Evolutionary conservation across 1,284 basidiomycete genomes (phyloP), one percentile per base, ranked within the genome.

Genomic region (Acaromyces ingoldii): DNA sequence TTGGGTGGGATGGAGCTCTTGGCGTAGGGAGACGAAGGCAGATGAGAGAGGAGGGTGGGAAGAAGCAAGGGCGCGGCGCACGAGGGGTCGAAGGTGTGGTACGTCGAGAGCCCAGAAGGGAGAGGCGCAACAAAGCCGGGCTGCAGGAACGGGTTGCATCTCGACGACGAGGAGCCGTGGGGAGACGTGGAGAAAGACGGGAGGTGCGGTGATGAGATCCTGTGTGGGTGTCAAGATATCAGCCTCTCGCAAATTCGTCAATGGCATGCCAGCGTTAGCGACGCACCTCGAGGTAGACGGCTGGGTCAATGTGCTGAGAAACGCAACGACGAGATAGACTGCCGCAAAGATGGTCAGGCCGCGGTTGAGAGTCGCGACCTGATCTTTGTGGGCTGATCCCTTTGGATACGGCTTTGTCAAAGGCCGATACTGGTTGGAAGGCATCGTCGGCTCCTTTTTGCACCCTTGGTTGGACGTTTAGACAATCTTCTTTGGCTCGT

Each of bases 71-170:
- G 50, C 2, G 59, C 55, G 19, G 57, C 38, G 45, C 65, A 68
- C 10, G 63, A 49, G 1, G 61, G 55, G 30, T 65, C 63, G 36
- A 65, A 65, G 1, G 61, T 65, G 19, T 57, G 55, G 59, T 61
- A 68, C 15, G 63, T 60, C 3, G 63, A 57, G 6, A 67, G 49
- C 9, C 58, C 58, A 29, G 51, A 50, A 15, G 61, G 52, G 10
- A 55, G 53, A 21, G 58, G 56, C 22, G 65, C 54, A 17, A 65
- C 58, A 52, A 55, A 68, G 4, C 65, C 65, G 3, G 65, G 65
- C 19, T 61, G 53, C 26, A 51, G 51, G 45, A 68, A 68, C 0
- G 65, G 65, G 26, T 63, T 56, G 40, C 65, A 68, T 22, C 17
- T 10, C 1, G 45, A 33, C 26, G n/a, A n/a, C n/a, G n/a, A n/a